These are phyloP conservation scores for Diaporthe longicolla DNA, from an alignment of 2,329 filamentous ascomycete species.

Conservation along the genomic window DNA sequence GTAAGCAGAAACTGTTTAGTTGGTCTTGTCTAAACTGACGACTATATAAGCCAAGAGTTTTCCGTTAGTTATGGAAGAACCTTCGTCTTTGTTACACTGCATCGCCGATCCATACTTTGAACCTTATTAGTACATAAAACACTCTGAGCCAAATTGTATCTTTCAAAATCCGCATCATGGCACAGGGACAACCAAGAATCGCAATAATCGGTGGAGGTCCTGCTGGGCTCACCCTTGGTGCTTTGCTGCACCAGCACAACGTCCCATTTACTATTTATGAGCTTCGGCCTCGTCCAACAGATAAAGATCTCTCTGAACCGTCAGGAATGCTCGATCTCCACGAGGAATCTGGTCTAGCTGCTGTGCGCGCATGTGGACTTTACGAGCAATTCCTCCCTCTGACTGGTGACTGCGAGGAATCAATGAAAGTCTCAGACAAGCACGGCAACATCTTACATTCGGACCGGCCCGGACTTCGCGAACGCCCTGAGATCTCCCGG, in stretches of 20 bases:
- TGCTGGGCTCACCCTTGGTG: conserved; percentile 62
- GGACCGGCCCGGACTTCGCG: conserved; percentile 44
- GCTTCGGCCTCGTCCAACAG: conserved; percentile 49
- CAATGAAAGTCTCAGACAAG: conserved; percentile 53
- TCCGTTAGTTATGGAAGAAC: neutral
- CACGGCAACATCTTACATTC: conserved; percentile 47
- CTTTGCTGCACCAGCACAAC: conserved; percentile 58
- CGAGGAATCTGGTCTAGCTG: conserved; percentile 58
- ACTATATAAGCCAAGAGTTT: conserved; percentile 20
- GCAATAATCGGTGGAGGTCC: conserved; percentile 63
- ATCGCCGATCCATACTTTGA: neutral
- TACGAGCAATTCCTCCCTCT: conserved; percentile 58
- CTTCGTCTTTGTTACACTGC: too few species aligned
- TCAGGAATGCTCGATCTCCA: conserved; percentile 66
- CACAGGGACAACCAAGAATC: conserved; percentile 48
- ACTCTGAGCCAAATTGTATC: neutral
- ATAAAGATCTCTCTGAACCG: conserved; percentile 47
- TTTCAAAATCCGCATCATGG: neutral
- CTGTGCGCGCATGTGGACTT: conserved; percentile 60
- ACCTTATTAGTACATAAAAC: neutral
- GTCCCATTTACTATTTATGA: conserved; percentile 55
- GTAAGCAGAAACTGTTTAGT: neutral
- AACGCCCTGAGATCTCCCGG: conserved; percentile 57
- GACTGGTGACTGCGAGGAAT: conserved; percentile 59
- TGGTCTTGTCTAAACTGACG: neutral